These are phyloP conservation scores for Buddleja alternifolia DNA, from an alignment of 257 asterid genomes.

Conservation along the genomic window DNA sequence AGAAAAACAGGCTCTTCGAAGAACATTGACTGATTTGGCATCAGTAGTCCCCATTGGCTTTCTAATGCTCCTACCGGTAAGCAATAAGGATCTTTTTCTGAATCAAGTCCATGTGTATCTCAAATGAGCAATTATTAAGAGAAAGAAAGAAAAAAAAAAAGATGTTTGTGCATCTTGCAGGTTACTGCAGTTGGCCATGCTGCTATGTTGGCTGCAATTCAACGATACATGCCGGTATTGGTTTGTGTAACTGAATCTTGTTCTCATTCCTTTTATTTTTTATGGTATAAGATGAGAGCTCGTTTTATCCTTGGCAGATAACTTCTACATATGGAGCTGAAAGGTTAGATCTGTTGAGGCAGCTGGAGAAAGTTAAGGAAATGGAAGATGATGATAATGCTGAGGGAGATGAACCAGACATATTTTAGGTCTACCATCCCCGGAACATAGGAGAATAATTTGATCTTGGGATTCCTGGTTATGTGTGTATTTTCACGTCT, in stretches of 20 bases:
- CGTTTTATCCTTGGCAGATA: slow-evolving; percentile 73
- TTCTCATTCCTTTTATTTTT: too few relatives aligned
- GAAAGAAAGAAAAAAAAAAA: too few relatives aligned
- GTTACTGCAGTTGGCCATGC: slow-evolving; percentile 99
- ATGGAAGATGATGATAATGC: slow-evolving; percentile 71
- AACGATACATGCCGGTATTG: slow-evolving; percentile 84
- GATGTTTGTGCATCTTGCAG: slow-evolving; percentile 56
- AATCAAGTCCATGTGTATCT: neutral
- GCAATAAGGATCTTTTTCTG: slow-evolving; percentile 29
- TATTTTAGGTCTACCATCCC: too few relatives aligned
- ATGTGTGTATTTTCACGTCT: too few relatives aligned
- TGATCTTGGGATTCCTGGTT: too few relatives aligned
- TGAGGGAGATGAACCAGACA: too few relatives aligned
- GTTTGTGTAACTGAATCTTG: slow-evolving; percentile 52
- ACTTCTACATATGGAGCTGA: slow-evolving; percentile 96
- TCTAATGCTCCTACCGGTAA: slow-evolving; percentile 99
- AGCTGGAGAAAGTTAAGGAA: slow-evolving; percentile 92
- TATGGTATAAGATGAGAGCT: too few relatives aligned
- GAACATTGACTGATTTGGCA: slow-evolving; percentile 96
- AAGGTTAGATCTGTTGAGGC: slow-evolving; percentile 88
- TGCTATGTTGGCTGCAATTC: slow-evolving; percentile 97
- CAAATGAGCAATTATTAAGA: too few relatives aligned
- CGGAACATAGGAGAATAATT: too few relatives aligned
- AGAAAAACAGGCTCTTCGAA: slow-evolving; percentile 89
- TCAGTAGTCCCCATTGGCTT: slow-evolving; percentile 91